Evolutionary conservation across 495 filamentous ascomycete species (phyloP), one percentile per base, ranked within the genome.

Genomic region (Penicillium pulvis): DNA sequence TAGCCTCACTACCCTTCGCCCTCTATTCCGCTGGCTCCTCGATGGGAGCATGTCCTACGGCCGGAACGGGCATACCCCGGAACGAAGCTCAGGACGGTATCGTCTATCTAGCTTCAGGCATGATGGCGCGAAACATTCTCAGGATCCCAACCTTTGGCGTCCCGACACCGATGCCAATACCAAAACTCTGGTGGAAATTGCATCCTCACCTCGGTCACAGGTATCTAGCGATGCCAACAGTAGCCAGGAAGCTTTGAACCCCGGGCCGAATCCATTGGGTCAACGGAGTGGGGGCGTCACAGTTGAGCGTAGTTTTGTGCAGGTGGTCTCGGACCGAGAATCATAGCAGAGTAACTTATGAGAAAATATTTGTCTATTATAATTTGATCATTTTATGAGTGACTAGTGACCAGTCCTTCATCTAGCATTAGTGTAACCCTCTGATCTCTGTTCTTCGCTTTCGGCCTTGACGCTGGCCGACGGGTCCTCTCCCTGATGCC

Each of bases 1-100:
- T 20, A 74, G 74, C 44, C 70, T 78, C 17, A 64, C 72, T n/a
- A 74, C 70, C 10, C 63, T 76, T 20, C 73, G 74, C 8, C 74
- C 75, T 3, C 52, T 77, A 0, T 70, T 82, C 44, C 67, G 69
- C 53, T 63, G 58, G 58, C 47, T 67, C 11, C 55, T 61, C 4
- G 69, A 65, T 19, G 57, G 55, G 42, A 50, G 47, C 24, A 30
- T 33, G 23, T 31, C 47, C 2, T 46, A 46, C 8, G 43, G 43
- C 9, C 43, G 43, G 6, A 50, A 50, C 31, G 30, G 19, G 3
- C 47, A 11, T 16, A n/a, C 19, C 8, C 47, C 19, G 16, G 47
- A 31, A 50, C n/a, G 9, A 1, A 50, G 7, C 2, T n/a, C 47
- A 31, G n/a, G 12, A 4, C 19, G 30, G 8, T 46, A 46, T 23